Evolutionary conservation across 2,329 filamentous ascomycete genomes (phyloP), one percentile per base, ranked within the genome.

Genomic region (Cercospora zeina): DNA sequence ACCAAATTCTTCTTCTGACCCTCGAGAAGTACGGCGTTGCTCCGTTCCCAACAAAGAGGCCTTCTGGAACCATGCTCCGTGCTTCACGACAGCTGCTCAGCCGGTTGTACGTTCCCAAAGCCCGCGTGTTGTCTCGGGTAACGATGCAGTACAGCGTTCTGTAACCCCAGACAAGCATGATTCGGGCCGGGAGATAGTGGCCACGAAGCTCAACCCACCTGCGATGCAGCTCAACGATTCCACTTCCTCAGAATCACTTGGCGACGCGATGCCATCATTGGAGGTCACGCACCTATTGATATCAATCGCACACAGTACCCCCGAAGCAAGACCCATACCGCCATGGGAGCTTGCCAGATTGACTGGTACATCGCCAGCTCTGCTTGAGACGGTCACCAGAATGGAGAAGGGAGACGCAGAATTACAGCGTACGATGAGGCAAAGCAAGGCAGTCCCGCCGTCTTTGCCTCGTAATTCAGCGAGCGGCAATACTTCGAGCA

Each of bases 301-400:
- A 14, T 19, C 16, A 2, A 16, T 58, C 24, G 56, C 45, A 16
- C 27, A 37, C 31, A 51, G 9, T 3, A 37, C 51, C 27, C 42
- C 56, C 11, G 56, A 10, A 24, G 56, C 56, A 37, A 50, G 56
- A 51, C 56, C 56, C 11, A 58, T 58, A 27, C 42, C 56, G 31
- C 56, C 56, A 7, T 31, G 11, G 21, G 56, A 58, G 56, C 56
- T 58, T 51, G 27, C 45, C 14, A 36, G 31, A 6, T 27, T 51
- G 42, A 24, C 34, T 34, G 16, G 37, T 19, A 21, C 13, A 21
- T 45, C 19, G 19, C 56, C 56, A 14, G 33, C 36, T 33, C 33
- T 51, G 31, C 42, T 50, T 10, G 42, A 33, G 21, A 16, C 24
- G 11, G 42, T 39, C 16, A 27, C 47, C 9, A 53, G n/a, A n/a